Base-by-base conservation (phyloP, 2,329 filamentous ascomycete genomes). In the Sarocladium kiliense region DNA sequence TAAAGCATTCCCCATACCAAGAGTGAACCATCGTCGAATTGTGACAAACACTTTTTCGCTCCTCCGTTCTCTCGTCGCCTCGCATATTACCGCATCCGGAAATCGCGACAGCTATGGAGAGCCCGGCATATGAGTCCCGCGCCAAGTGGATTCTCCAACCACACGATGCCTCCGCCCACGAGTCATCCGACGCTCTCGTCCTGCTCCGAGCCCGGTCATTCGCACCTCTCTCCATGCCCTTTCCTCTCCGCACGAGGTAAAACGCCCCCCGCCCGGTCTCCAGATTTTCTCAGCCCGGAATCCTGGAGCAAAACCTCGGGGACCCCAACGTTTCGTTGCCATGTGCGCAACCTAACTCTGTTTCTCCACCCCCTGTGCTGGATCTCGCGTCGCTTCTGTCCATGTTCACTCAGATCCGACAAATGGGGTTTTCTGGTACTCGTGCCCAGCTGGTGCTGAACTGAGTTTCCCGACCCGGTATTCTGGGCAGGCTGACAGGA, bases 321-420 rank as follows among this genome's bases (percentile, higher is more conserved):
- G 30, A 32, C 30, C 30, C 30, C 30, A 32, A 12, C 30, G 7
- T 32, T 32, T 32, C 30, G 30, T 6, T 32, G 30, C 30, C 30
- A 32, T 32, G 30, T 32, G 30, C 36, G 7, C n/a, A n/a, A n/a
- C n/a, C n/a, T 39, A 5, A 9, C 36, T n/a, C 36, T n/a, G 7
- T n/a, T n/a, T 16, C 36, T 10, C 36, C 36, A 16, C 36, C n/a
- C 36, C 36, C n/a, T n/a, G n/a, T 16, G 5, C 11, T 39, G 7
- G 36, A 44, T 44, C 39, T 44, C 39, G 39, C 39, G 39, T 44
- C 39, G 39, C 39, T 44, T 44, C 19, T 44, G 19, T 18, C 39
- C 39, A 9, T 44, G 10, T 44, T 39, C 36, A 39, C 16, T 19
- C 36, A 39, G 16, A n/a, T 39, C 12, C 30, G n/a, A 5, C 36